phyloP scores from a whole-genome alignment of 2,329 filamentous ascomycete genomes.

The Lachnellula willkommii region DNA sequence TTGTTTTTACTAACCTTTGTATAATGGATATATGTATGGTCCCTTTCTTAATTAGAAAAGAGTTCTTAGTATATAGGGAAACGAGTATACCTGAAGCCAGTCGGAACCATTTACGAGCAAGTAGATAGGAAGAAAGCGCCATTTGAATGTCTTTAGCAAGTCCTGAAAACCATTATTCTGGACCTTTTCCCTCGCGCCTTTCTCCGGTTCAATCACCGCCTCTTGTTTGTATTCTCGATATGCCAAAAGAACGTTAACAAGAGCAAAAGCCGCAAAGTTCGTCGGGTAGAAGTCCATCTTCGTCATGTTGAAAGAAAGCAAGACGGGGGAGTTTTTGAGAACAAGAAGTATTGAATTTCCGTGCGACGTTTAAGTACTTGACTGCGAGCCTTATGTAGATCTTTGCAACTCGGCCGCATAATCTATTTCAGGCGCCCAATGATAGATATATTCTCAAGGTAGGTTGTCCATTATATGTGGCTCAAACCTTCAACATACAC shows the following conservation, averaged over 20 bases:
- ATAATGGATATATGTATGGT: conserved; percentile 27
- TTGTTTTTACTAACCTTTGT: conserved; percentile 18
- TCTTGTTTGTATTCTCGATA: conserved; percentile 7
- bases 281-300: conserved; percentile 19
- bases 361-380: too few species aligned
- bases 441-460: too few species aligned
- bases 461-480: too few species aligned
- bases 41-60: conserved; percentile 8
- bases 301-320: background rate
- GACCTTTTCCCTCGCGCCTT: background rate
- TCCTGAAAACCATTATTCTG: conserved; percentile 3
- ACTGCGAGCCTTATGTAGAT: too few species aligned
- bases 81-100: conserved; percentile 41
- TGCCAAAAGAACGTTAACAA: conserved; percentile 10
- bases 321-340: background rate
- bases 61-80: background rate
- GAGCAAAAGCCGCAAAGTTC: conserved; percentile 17
- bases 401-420: too few species aligned
- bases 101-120: conserved; percentile 44
- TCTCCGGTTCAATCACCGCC: background rate
- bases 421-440: too few species aligned
- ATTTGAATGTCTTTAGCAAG: conserved; percentile 18
- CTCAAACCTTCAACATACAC: too few species aligned
- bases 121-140: conserved; percentile 38
- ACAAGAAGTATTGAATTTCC: background rate